Evolutionary conservation across 2,329 filamentous ascomycete species (phyloP), one percentile per base, ranked within the genome.

Genomic region (Phoma sp.): DNA sequence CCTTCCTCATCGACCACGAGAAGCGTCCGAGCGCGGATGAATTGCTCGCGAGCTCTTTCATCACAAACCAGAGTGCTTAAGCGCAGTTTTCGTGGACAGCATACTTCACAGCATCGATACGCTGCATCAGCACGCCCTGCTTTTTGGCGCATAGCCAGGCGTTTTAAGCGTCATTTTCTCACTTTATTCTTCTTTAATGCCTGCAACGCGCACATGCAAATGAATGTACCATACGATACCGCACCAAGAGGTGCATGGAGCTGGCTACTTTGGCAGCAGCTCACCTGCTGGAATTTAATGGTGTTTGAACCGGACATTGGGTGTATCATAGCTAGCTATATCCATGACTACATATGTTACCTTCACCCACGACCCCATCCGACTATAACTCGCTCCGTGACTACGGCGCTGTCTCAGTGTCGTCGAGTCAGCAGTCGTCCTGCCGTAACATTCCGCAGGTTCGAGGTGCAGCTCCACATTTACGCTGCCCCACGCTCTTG

Each of bases 1-100:
- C 95, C 0, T 99, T 99, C 78, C 92, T 98, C 80, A 88, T 97
- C 68, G 93, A 99, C 68, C 91, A 96, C 76, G 91, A 96, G 74
- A 88, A 90, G 79, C 83, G 95, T 62, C 95, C 95, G 3, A 96
- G 87, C 67, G 95, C 95, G 10, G 93, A 97, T 69, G 93, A 98
- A 69, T 78, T 99, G 64, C 86, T 96, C 75, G 83, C 88, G 51
- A 93, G 89, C 77, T 84, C 87, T 32, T 98, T 98, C 78, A 80
- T 96, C 73, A 85, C 86, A 52, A 87, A 89, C 55, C 67, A 89
- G 89, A 71, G 61, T 25, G 68, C 67, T 42, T 72, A 64, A 58
- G 8, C 23, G n/a, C 14, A 14, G 7, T 9, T 36, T 36, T 7
- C 11, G 4, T 7, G 7, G 33, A 39, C 10, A n/a, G 18, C 24